Evolutionary conservation across 257 asterid genomes (phyloP).

Genomic region (Verbena officinalis): DNA sequence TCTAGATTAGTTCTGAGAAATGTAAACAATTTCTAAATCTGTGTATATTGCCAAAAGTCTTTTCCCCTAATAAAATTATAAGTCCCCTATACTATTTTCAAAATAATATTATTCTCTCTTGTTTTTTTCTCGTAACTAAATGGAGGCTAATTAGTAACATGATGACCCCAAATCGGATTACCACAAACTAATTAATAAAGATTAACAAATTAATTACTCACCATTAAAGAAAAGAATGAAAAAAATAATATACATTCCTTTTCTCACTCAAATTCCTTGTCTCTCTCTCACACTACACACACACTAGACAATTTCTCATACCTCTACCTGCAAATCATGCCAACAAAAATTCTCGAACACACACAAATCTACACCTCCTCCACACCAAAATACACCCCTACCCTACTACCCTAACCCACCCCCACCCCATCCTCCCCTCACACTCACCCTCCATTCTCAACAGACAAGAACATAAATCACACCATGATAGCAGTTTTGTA

Average conservation of each 20-base stretch:
- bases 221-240: neutral
- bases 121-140: too few relatives aligned
- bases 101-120: too few relatives aligned
- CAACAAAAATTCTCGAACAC: constrained; percentile 21
- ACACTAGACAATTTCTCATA: constrained; percentile 14
- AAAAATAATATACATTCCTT: neutral
- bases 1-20: too few relatives aligned
- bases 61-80: too few relatives aligned
- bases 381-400: constrained; percentile 14
- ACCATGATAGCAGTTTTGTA: constrained; percentile 29
- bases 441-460: neutral
- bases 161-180: too few relatives aligned
- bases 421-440: constrained; percentile 16
- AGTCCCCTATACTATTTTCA: too few relatives aligned
- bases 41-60: too few relatives aligned
- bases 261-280: neutral
- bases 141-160: too few relatives aligned
- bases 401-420: neutral
- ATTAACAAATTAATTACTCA: too few relatives aligned
- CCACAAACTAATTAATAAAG: too few relatives aligned
- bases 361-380: constrained; percentile 27
- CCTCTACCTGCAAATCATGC: constrained; percentile 16
- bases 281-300: constrained; percentile 10
- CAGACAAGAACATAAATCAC: constrained; percentile 27
- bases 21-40: too few relatives aligned